Evolutionary conservation across 352 stramenopile genomes (phyloP), one percentile per base, ranked within the genome.

Genomic region (Aphanomyces astaci): DNA sequence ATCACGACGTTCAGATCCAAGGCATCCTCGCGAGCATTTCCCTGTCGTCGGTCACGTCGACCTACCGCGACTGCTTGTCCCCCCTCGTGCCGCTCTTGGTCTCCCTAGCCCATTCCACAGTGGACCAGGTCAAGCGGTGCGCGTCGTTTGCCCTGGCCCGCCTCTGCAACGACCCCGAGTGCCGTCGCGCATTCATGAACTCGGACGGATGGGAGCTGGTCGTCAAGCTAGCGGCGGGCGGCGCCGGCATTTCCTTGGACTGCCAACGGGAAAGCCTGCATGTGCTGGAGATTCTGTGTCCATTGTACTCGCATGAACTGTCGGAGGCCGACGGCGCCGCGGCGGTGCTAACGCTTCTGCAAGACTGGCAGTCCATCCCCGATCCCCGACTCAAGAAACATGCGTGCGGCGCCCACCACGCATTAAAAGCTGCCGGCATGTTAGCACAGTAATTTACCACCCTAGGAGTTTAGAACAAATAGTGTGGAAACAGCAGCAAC

Each of bases 351-450:
- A 43, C 72, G 24, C 72, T 94, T 49, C 78, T 92, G 28, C 76
- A 90, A 71, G 76, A 81, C 68, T 94, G 86, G 86, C 76, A 92
- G 63, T 89, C 75, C 55, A 94, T 94, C 54, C 79, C 89, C 46
- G 86, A 94, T 66, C 86, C 86, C 27, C 81, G 86, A 17, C 75
- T 94, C 31, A 91, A 91, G 78, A 94, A 89, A 75, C 86, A 94
- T 64, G 86, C 86, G 49, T 94, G 80, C 72, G 89, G 88, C 51
- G 84, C 83, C 2, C 78, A 94, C 72, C 78, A 77, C 19, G 86
- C 83, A 70, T 77, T 94, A 28, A 80, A 91, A 75, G 78, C 87
- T 28, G 86, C 86, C 3, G 86, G 86, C 36, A 81, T 91, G 68
- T 76, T 91, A 54, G 86, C 84, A 59, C 30, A 59, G 51, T 59